Evolutionary conservation across 371 early-diverging fungal genomes (phyloP).

Genomic region (Circinella minor): DNA sequence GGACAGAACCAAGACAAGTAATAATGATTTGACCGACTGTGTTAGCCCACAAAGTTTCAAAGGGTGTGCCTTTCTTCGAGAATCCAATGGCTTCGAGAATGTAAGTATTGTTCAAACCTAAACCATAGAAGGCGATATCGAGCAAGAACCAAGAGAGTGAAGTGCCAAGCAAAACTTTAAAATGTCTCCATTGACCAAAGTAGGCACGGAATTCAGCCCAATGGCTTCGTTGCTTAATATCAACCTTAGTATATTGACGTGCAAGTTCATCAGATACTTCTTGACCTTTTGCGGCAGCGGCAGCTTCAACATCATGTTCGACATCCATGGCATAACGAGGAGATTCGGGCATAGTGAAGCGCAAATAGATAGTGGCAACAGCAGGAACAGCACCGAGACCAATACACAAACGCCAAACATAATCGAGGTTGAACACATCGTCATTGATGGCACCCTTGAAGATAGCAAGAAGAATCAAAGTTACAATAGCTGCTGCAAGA

Average conservation of each 20-base stretch:
- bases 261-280: slow-evolving; percentile 35
- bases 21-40: slow-evolving; percentile 85
- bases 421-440: slow-evolving; percentile 75
- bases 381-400: slow-evolving; percentile 89
- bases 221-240: slow-evolving; percentile 47
- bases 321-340: slow-evolving; percentile 86
- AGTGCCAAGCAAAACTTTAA: slow-evolving; percentile 79
- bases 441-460: slow-evolving; percentile 67
- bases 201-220: slow-evolving; percentile 71
- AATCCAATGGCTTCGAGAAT: slow-evolving; percentile 77
- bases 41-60: slow-evolving; percentile 60
- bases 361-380: slow-evolving; percentile 81
- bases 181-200: slow-evolving; percentile 81
- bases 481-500: slow-evolving; percentile 76
- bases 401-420: slow-evolving; percentile 87
- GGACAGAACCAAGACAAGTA: slow-evolving; percentile 82
- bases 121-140: slow-evolving; percentile 90
- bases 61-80: slow-evolving; percentile 55
- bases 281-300: slow-evolving; percentile 61
- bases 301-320: slow-evolving; percentile 68
- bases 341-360: slow-evolving; percentile 93
- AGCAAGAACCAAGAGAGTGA: slow-evolving; percentile 85
- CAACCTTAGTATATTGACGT: slow-evolving; percentile 47
- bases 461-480: slow-evolving; percentile 69
- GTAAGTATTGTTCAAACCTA: slow-evolving; percentile 80